A percentile compares a stretch with the other conserved stretches of the same genome.
Evolutionary conservation across 768 basidiomycete species (phyloP).

Genomic region (Psilocybe cubensis): DNA sequence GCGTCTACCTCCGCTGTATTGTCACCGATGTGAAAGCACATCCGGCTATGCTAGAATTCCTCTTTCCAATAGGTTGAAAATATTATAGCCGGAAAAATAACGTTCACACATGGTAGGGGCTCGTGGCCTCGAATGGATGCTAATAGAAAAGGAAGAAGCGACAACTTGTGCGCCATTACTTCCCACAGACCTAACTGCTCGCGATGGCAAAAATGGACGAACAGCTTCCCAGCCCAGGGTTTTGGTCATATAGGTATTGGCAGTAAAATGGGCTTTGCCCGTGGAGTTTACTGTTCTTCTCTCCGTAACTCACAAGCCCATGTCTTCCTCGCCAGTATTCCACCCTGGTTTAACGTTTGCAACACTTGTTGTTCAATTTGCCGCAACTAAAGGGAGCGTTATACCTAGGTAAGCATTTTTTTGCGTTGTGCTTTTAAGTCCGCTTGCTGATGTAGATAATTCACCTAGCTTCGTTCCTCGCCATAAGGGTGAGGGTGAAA

Average conservation of each 20-base stretch:
- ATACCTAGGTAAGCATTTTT: constrained; percentile 5
- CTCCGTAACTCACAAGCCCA: constrained; percentile 1
- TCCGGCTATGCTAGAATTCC: constrained; percentile 6
- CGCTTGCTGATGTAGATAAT: neutral
- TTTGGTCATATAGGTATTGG: constrained; percentile 8
- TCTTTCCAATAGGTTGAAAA: constrained; percentile 6
- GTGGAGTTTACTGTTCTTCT: constrained; percentile 6
- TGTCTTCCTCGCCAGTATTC: constrained; percentile 11
- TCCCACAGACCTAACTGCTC: constrained; percentile 6
- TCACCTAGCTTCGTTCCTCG: constrained; percentile 4
- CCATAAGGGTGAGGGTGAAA: neutral
- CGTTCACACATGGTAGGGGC: constrained; percentile 3
- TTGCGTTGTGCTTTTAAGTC: neutral
- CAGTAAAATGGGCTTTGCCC: neutral
- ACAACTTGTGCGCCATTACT: neutral
- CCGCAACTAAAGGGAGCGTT: constrained; percentile 6
- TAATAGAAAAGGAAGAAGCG: neutral
- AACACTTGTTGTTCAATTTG: constrained; percentile 21
- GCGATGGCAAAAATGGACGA: constrained; percentile 4
- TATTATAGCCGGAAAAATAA: neutral
- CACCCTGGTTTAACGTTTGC: constrained; percentile 20
- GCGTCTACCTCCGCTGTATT: constrained; percentile 9
- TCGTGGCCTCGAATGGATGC: neutral
- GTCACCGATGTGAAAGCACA: constrained; percentile 13
- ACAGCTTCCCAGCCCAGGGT: constrained; percentile 5